Base-by-base conservation (phyloP, 768 basidiomycete species). In the Galerina marginata region DNA sequence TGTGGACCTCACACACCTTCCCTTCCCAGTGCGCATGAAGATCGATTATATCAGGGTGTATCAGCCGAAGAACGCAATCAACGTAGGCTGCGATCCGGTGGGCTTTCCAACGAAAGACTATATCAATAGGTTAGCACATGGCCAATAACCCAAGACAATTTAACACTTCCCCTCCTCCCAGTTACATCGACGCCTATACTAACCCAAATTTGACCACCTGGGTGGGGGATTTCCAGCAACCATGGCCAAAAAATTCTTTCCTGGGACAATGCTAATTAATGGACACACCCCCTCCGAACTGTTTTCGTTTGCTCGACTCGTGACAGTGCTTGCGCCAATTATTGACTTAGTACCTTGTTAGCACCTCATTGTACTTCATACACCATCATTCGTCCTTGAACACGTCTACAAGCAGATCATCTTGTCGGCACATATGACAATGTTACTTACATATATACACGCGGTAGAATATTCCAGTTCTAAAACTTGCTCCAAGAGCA, bases 21-120 rank as follows among this genome's bases (percentile, higher is more conserved):
- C 79, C 6, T 93, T 92, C 76, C 93, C 95, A n/a, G 71, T 74
- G 2, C 73, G 73, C 44, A 76, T 83, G 79, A 69, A 66, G 47
- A 70, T 84, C 12, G 82, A 83, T 64, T 83, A 82, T 60, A 75
- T 83, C 60, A 81, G 92, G 40, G 89, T 94, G 0, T 95, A 93
- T 70, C 92, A 93, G 68, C 81, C 83, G 25, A 70, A 77, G 48
- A 73, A 83, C 51, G 72, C 78, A n/a, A 79, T 82, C 48, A 90
- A 92, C 66, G 80, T 91, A 58, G 92, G 92, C 12, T 94, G 92
- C 64, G 80, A 87, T 65, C 92, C 92, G 3, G 72, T 76, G 23
- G 75, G 79, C 44, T 86, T 83, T 67, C 92, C 92, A 1, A 94
- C 92, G 0, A 77, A 79, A n/a, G 73, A 77, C 4, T 95, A 95